Percentiles rank a stretch among this genome's conserved stretches.
Evolutionary conservation across 352 stramenopile species (phyloP).

Genomic region (Blastocystis sp.): DNA sequence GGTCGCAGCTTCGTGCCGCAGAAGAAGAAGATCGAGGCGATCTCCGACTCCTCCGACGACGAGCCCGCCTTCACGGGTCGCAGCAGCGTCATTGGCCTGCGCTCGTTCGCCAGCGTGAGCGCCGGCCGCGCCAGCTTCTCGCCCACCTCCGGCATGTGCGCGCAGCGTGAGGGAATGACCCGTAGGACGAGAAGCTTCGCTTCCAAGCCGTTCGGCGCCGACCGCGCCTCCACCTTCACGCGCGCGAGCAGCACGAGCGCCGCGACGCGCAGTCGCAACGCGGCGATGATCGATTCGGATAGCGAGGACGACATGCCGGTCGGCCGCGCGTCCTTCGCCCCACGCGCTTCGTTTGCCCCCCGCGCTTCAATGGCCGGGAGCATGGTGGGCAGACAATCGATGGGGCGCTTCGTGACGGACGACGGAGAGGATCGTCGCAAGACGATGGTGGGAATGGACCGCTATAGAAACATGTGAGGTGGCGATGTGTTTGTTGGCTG

Average conservation of each 20-base stretch:
- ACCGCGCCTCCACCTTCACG: slow-evolving; percentile 33
- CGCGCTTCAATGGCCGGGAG: slow-evolving; percentile 2
- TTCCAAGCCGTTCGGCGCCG: slow-evolving; percentile 16
- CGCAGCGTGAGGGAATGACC: background rate
- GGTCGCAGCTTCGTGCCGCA: slow-evolving; percentile 43
- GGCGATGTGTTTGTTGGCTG: slow-evolving; percentile 1
- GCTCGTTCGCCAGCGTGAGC: slow-evolving; percentile 16
- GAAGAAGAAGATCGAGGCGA: background rate
- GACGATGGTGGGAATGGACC: slow-evolving; percentile 6
- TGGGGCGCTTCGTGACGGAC: slow-evolving; percentile 41
- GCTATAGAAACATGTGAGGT: slow-evolving; percentile 14
- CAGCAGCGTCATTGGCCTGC: background rate
- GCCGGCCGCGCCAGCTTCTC: background rate
- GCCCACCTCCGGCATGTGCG: background rate
- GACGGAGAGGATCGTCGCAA: background rate
- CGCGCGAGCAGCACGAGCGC: background rate
- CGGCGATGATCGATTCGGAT: slow-evolving; percentile 37
- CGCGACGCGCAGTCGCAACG: slow-evolving; percentile 10
- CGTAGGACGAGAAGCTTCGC: background rate
- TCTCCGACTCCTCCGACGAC: slow-evolving; percentile 13
- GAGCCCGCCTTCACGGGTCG: slow-evolving; percentile 11
- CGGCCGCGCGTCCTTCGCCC: background rate
- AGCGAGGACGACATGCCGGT: slow-evolving; percentile 17
- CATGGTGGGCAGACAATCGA: background rate
- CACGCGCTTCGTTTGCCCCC: background rate